Conservation (phyloP, 2,329 filamentous ascomycete genomes). For the Dactylonectria macrodidyma region DNA sequence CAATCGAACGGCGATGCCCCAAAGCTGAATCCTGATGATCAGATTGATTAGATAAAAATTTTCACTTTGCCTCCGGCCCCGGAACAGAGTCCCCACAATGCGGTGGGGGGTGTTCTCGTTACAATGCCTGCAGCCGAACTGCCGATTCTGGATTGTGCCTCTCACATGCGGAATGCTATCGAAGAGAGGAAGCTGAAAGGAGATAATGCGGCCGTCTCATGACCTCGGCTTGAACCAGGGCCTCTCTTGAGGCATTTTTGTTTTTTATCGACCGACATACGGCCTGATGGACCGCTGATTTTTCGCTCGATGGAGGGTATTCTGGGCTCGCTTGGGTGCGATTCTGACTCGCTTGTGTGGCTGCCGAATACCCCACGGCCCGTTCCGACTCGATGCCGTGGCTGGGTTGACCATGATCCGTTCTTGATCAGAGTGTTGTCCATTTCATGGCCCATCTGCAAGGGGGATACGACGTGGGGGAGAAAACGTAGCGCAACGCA, state of each 20-base stretch:
- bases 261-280: background rate
- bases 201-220: background rate
- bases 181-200: background rate
- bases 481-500: background rate
- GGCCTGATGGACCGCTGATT: background rate
- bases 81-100: background rate
- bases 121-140: background rate
- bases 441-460: background rate
- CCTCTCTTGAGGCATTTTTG: background rate
- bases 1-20: background rate
- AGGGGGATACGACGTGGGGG: background rate
- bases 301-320: background rate
- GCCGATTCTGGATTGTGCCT: slow-evolving; percentile 9
- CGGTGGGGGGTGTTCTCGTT: background rate
- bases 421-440: background rate
- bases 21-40: background rate
- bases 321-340: too few relatives aligned
- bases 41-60: slow-evolving; percentile 9
- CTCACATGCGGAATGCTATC: background rate
- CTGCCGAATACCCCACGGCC: background rate
- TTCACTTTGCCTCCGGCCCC: background rate
- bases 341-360: background rate
- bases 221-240: background rate
- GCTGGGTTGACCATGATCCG: background rate
- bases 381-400: background rate